A percentile compares a stretch with the other conserved stretches of the same genome.
These are phyloP conservation scores for Sclerotinia borealis DNA, from an alignment of 2,329 filamentous ascomycete genomes.

Conservation along the genomic window DNA sequence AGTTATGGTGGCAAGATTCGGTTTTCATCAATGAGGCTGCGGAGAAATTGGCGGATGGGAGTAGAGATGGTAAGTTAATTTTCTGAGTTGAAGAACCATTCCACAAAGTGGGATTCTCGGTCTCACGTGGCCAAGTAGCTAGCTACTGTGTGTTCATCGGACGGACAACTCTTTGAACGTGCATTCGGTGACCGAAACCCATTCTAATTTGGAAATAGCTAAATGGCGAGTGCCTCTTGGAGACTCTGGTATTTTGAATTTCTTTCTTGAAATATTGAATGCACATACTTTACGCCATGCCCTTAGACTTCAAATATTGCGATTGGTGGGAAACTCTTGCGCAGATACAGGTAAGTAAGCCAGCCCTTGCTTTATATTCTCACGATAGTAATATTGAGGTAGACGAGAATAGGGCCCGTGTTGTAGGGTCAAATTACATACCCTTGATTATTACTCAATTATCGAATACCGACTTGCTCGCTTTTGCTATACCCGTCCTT, in stretches of 20 bases:
- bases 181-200: not conserved
- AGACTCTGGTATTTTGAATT: constrained; percentile 50
- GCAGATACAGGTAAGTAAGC: constrained; percentile 51
- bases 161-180: not conserved
- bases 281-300: constrained; percentile 13
- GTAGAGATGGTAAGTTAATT: constrained; percentile 46
- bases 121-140: constrained; percentile 6
- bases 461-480: constrained; percentile 39
- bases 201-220: constrained; percentile 33
- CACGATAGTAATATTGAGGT: constrained; percentile 3
- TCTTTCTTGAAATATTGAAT: constrained; percentile 46
- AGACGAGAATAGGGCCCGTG: constrained; percentile 54
- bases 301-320: constrained; percentile 49
- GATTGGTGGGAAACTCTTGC: constrained; percentile 56
- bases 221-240: constrained; percentile 52
- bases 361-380: not conserved
- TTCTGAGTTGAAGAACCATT: not conserved
- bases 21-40: constrained; percentile 42
- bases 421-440: constrained; percentile 46
- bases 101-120: not conserved
- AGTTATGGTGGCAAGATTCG: constrained; percentile 38
- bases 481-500: constrained; percentile 53
- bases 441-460: constrained; percentile 44
- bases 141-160: not conserved
- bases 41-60: constrained; percentile 49